Percentiles rank a stretch among this genome's conserved stretches.
These are phyloP conservation scores for Avena eriantha DNA, from an alignment of 176 grass and related monocot genomes.

Conservation along the genomic window DNA sequence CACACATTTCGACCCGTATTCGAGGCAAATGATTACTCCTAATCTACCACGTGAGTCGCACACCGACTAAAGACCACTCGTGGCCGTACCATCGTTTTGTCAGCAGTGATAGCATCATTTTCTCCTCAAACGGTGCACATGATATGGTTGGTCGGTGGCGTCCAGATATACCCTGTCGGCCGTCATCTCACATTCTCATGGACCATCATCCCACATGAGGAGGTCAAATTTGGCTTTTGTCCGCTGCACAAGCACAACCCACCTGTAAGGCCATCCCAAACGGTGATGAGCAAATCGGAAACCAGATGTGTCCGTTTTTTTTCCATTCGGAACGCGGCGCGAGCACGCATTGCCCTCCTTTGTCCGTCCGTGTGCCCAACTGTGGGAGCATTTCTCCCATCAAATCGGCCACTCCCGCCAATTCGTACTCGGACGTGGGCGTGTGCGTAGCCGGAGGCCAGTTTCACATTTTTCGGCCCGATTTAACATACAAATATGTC, in stretches of 20 bases:
- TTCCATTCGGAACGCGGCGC: too few relatives aligned
- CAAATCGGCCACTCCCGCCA: too few relatives aligned
- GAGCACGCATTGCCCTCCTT: too few relatives aligned
- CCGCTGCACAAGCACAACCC: neutral
- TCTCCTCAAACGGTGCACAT: neutral
- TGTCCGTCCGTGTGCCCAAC: too few relatives aligned
- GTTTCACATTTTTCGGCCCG: too few relatives aligned
- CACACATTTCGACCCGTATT: too few relatives aligned
- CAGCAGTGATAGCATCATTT: neutral
- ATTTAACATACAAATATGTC: too few relatives aligned
- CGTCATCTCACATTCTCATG: neutral
- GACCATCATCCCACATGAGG: conserved; percentile 9
- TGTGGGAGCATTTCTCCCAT: too few relatives aligned
- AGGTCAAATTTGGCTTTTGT: conserved; percentile 32
- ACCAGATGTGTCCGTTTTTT: too few relatives aligned
- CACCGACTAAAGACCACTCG: neutral
- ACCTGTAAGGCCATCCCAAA: conserved; percentile 25
- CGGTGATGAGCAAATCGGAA: too few relatives aligned
- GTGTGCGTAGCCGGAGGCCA: too few relatives aligned
- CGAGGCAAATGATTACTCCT: neutral
- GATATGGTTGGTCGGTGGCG: neutral
- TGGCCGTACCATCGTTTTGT: neutral
- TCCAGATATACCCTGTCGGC: neutral
- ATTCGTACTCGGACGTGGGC: too few relatives aligned
- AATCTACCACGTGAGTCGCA: neutral